Evolutionary conservation across 345 rosid species (phyloP), one percentile per base, ranked within the genome.

Genomic region (Sonneratia alba): DNA sequence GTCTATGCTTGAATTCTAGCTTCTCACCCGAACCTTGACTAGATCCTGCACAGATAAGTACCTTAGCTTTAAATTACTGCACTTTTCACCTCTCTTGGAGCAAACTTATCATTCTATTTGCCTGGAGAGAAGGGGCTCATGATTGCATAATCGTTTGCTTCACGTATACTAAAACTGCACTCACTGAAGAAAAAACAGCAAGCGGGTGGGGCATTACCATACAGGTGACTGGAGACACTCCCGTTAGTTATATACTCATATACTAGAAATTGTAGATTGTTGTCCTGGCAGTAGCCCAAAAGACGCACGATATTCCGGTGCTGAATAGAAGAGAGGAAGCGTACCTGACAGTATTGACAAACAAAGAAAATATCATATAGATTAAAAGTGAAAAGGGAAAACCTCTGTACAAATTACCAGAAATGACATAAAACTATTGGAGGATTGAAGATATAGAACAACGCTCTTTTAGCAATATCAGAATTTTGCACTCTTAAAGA

Each of bases 161-260:
- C 22, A n/a, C 61, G 11, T 19, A 59, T 22, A 40, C 32, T 21
- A 43, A 37, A 34, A 40, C 27, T 74, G 36, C 43, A n/a, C 53
- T 75, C 66, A 73, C n/a, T 51, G 70, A 78, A 66, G 73, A 51
- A 38, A 73, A 66, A 36, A 18, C 45, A 42, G 77, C 48, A 36
- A 65, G 66, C 66, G 85, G 89, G 82, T 79, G 83, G 76, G 27
- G 76, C 40, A 71, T 32, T 91, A 95, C 99, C 97, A 74, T 89
- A 90, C 89, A 92, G 84, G 85, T 95, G 97, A 84, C 89, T 83
- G 80, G 99, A 95, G 84, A 95, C 94, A 65, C 99, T 95, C 70
- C 99, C 99, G 78, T 87, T 90, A 63, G 97, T 97, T 83, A 92
- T 74, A 76, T 95, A 91, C 80, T 91, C 99, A 15, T 90, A 87